Base-by-base conservation (phyloP, 1,284 basidiomycete genomes). In the Coniferiporia weirii region DNA sequence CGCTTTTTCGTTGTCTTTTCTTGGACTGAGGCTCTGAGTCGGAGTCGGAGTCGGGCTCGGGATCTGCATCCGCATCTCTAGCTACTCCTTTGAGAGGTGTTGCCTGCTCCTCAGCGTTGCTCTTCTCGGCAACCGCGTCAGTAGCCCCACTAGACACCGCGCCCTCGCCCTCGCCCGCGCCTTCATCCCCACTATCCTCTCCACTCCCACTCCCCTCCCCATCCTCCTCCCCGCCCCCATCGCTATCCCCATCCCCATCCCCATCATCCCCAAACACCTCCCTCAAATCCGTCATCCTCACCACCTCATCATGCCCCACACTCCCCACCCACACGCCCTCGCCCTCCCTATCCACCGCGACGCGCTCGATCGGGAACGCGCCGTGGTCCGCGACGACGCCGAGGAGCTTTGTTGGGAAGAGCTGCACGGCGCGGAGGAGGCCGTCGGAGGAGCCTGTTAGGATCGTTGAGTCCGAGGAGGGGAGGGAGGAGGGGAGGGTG, bases 391-490 rank as follows among this genome's bases (percentile, higher is more conserved):
- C 90, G 45, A 98, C 85, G 44, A 96, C 88, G 15, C 95, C 95
- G 34, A 97, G 73, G 19, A 98, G 79, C 69, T 93, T 93, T 63
- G 91, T 94, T 0, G 95, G 95, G 56, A 95, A 79, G 40, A 98
- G 79, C 69, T 96, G 87, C 1, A 98, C 89, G 34, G 93, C 93
- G 49, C 95, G 84, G 40, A 98, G 79, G 66, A 95, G 81, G 0
- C 95, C 95, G 70, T 98, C 95, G 3, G 93, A 94, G 0, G 93
- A 95, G 2, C 95, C 95, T 0, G 95, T 95, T 1, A 96, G 82
- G 57, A 98, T 82, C 0, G 91, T 93, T 56, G 83, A 84, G 22
- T 82, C 73, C 10, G 84, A 76, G 63, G 88, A 81, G 13, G 85
- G 78, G 63, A 84, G 80, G n/a, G 80, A 79, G 10, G 79, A 73